Evolutionary conservation across 2,329 filamentous ascomycete species (phyloP).

Genomic region (Bertia moriformis): DNA sequence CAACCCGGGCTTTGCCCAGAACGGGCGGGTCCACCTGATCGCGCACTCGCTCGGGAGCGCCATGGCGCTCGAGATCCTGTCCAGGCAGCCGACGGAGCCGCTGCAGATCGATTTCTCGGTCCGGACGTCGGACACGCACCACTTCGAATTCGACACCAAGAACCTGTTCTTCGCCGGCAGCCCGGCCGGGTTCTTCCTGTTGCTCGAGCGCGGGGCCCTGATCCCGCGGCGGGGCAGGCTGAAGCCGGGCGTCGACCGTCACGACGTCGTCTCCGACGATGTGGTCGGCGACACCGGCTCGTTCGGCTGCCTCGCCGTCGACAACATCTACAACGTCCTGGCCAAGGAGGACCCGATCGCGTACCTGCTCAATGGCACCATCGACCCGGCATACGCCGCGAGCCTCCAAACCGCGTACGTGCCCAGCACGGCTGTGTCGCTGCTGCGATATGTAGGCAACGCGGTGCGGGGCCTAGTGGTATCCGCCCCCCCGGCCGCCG

Average conservation of each 20-base stretch:
- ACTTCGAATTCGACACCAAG: slow-evolving; percentile 80
- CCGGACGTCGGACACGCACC: background rate
- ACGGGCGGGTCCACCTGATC: slow-evolving; percentile 78
- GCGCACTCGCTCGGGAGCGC: slow-evolving; percentile 88
- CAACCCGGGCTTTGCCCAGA: slow-evolving; percentile 69
- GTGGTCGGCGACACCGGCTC: slow-evolving; percentile 66
- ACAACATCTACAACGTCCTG: slow-evolving; percentile 93
- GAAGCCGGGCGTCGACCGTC: slow-evolving; percentile 60
- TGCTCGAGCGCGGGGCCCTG: slow-evolving; percentile 62
- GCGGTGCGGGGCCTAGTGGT: slow-evolving; percentile 49
- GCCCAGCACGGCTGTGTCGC: slow-evolving; percentile 54
- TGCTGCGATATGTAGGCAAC: slow-evolving; percentile 49
- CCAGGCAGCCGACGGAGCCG: slow-evolving; percentile 63
- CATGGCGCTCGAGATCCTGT: slow-evolving; percentile 86
- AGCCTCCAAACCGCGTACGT: slow-evolving; percentile 66
- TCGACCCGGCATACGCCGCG: slow-evolving; percentile 67
- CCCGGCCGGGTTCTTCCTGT: slow-evolving; percentile 80
- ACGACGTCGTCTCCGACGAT: slow-evolving; percentile 35
- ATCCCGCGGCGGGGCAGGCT: slow-evolving; percentile 61
- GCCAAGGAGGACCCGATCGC: slow-evolving; percentile 62
- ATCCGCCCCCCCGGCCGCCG: slow-evolving; percentile 11
- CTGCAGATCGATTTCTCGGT: slow-evolving; percentile 29
- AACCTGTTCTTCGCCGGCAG: slow-evolving; percentile 84
- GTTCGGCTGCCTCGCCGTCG: slow-evolving; percentile 82
- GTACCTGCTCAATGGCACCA: slow-evolving; percentile 79